A percentile compares a stretch with the other conserved stretches of the same genome.
Evolutionary conservation across 179 eudicot species (phyloP).

Genomic region (Beta macrorhiza): DNA sequence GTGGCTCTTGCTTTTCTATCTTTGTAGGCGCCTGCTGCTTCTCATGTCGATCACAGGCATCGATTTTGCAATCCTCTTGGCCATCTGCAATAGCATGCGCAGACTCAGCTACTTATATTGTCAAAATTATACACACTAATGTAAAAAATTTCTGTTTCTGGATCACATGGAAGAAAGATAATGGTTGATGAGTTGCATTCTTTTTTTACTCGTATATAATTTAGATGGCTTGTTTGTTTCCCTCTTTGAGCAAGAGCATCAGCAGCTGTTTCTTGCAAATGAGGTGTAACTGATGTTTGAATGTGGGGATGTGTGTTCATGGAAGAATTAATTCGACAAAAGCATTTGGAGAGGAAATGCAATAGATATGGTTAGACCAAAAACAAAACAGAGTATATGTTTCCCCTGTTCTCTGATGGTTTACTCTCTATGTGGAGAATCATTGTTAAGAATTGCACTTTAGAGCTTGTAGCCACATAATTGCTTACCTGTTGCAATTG

Average conservation of each 20-base stretch:
- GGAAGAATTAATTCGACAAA: background rate
- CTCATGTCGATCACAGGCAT: conserved; percentile 2
- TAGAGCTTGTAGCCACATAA: conserved; percentile 21
- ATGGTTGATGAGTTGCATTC: background rate
- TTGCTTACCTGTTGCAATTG: conserved; percentile 28
- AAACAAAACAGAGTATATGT: background rate
- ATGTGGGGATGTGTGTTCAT: background rate
- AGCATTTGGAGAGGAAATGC: background rate
- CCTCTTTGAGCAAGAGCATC: background rate
- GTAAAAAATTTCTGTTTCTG: background rate
- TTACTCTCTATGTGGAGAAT: background rate
- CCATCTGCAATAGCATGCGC: conserved; percentile 23
- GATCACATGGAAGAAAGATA: background rate
- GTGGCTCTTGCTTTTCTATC: conserved; percentile 28
- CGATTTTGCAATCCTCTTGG: conserved; percentile 2
- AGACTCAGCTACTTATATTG: background rate
- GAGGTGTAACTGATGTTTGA: background rate
- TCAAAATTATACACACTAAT: background rate
- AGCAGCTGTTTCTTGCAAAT: background rate
- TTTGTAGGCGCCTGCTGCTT: conserved; percentile 20
- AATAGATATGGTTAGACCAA: background rate
- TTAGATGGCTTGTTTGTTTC: background rate
- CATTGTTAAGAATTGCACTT: conserved; percentile 1
- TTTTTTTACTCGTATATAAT: background rate
- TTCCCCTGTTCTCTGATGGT: background rate